These are phyloP conservation scores for Pyrrhoderma lamaoense DNA, from an alignment of 1,284 basidiomycete species.

Conservation along the genomic window DNA sequence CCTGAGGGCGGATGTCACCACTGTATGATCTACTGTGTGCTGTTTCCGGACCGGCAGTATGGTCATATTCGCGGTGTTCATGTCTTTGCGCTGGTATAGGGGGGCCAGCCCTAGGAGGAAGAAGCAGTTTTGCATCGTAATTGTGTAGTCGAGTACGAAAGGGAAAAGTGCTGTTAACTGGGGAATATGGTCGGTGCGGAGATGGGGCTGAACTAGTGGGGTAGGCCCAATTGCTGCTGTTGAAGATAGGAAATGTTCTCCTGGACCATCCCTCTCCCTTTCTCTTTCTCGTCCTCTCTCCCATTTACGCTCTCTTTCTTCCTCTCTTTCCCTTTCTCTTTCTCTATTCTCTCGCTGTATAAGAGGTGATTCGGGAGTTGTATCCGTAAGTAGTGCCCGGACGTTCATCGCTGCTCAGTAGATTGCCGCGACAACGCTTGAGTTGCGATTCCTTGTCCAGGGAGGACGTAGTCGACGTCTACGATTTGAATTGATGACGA, in stretches of 20 bases:
- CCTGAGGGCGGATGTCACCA: slow-evolving; percentile 3
- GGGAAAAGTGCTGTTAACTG: slow-evolving; percentile 1
- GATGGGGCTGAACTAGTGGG: background rate
- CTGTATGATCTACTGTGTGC: slow-evolving; percentile 12
- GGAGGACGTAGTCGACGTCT: too few species aligned
- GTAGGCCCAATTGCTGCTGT: background rate
- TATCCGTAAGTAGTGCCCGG: slow-evolving; percentile 60
- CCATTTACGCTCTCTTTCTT: slow-evolving; percentile 21
- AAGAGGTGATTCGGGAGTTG: slow-evolving; percentile 44
- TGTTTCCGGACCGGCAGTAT: slow-evolving; percentile 3
- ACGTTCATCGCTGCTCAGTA: slow-evolving; percentile 59
- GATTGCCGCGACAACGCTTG: too few species aligned
- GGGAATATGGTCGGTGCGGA: slow-evolving; percentile 6
- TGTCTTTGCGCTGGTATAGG: background rate
- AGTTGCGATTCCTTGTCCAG: too few species aligned
- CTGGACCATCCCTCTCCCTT: slow-evolving; percentile 5
- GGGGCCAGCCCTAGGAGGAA: background rate
- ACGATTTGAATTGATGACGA: background rate
- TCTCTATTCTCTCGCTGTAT: slow-evolving; percentile 26
- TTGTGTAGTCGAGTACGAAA: background rate
- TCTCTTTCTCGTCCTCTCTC: slow-evolving; percentile 18
- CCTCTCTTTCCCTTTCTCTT: slow-evolving; percentile 23
- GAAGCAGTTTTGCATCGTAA: background rate
- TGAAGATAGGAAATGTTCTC: too few species aligned
- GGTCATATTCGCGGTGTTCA: background rate